Percentiles rank a stretch among this genome's conserved stretches.
These are phyloP conservation scores for Aspergillus fijiensis DNA, from an alignment of 2,329 filamentous ascomycete genomes.

Conservation along the genomic window DNA sequence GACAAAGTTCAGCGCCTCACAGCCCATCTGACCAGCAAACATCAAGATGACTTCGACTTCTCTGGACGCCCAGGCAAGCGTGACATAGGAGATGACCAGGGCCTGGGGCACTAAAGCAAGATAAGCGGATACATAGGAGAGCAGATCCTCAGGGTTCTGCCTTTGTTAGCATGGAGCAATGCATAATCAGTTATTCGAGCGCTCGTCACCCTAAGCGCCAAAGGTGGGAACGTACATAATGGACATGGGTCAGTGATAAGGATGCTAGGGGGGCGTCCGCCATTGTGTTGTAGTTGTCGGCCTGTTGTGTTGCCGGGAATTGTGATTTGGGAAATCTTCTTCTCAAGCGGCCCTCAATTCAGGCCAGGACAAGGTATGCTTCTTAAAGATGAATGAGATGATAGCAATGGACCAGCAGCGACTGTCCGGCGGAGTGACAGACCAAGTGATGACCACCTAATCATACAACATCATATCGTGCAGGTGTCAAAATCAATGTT, in stretches of 20 bases:
- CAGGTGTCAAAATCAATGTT: background rate
- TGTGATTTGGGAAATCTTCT: background rate
- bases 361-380: background rate
- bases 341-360: too few relatives aligned
- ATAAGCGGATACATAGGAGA: conserved; percentile 89
- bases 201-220: background rate
- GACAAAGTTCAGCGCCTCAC: conserved; percentile 85
- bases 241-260: conserved; percentile 90
- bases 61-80: conserved; percentile 85
- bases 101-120: conserved; percentile 92
- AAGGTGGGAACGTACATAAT: conserved; percentile 69
- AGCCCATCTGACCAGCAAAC: conserved; percentile 87
- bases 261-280: conserved; percentile 68
- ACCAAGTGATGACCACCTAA: background rate
- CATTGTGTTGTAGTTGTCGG: conserved; percentile 15
- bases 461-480: background rate
- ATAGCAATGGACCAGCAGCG: background rate
- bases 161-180: background rate
- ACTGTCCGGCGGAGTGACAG: background rate
- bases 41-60: conserved; percentile 87
- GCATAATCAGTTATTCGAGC: conserved; percentile 4
- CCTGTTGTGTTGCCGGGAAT: background rate
- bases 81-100: conserved; percentile 84
- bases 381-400: background rate
- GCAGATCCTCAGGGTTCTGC: conserved; percentile 78